These are phyloP conservation scores for Cladorrhinum sp. DNA, from an alignment of 2,329 filamentous ascomycete species.

Conservation along the genomic window DNA sequence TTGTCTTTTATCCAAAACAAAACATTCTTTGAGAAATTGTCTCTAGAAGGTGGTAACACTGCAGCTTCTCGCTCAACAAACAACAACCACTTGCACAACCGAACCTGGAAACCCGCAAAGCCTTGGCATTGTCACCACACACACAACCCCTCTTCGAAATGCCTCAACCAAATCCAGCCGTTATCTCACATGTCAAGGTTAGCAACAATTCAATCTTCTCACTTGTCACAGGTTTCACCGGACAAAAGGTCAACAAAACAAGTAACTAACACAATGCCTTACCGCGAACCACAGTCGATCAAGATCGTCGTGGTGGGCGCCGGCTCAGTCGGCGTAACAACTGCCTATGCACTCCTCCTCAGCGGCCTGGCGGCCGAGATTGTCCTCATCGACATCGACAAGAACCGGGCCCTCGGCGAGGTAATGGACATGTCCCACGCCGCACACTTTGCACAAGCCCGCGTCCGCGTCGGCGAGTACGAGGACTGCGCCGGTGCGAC, in stretches of 20 bases:
- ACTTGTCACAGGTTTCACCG: background rate
- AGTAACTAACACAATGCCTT: background rate
- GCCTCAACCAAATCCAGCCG: slow-evolving; percentile 1
- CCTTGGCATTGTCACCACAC: slow-evolving; percentile 1
- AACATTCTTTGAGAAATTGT: background rate
- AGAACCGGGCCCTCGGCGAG: slow-evolving; percentile 31
- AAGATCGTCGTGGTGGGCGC: slow-evolving; percentile 30
- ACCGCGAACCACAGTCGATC: slow-evolving; percentile 24
- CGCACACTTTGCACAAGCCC: slow-evolving; percentile 31
- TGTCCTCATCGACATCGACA: slow-evolving; percentile 33
- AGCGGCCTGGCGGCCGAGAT: slow-evolving; percentile 31
- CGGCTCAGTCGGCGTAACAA: slow-evolving; percentile 34
- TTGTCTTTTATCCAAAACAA: background rate
- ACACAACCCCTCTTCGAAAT: slow-evolving; percentile 1
- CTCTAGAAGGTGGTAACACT: background rate
- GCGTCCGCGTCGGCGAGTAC: slow-evolving; percentile 29
- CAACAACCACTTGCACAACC: background rate
- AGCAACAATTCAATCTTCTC: background rate
- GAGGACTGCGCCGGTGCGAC: slow-evolving; percentile 30
- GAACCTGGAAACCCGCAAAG: background rate
- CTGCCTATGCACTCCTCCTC: slow-evolving; percentile 32
- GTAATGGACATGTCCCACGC: slow-evolving; percentile 33
- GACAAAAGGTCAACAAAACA: background rate
- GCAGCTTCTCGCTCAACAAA: background rate
- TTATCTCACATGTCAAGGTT: slow-evolving; percentile 2